A percentile compares a stretch with the other conserved stretches of the same genome.
Conservation (phyloP, 345 rosid species). For the Odontarrhena argentea region DNA sequence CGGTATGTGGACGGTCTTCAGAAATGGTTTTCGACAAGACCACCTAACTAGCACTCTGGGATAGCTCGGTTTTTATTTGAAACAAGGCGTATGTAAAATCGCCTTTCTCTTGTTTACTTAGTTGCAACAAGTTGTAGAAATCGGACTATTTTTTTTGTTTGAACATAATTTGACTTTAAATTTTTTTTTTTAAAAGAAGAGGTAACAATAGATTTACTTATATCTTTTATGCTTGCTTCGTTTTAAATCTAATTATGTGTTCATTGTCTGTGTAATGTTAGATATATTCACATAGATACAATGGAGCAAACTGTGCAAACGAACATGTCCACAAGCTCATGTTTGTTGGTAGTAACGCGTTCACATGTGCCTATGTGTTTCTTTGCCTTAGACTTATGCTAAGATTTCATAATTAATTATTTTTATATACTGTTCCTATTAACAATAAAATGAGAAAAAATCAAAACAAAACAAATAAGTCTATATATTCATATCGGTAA, state of each 20-base stretch:
- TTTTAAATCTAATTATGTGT: background rate
- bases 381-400: slow-evolving; percentile 21
- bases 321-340: slow-evolving; percentile 36
- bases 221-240: background rate
- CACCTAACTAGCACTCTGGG: too few species aligned
- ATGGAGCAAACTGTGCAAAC: background rate
- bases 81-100: too few species aligned
- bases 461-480: too few species aligned
- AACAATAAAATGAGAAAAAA: background rate
- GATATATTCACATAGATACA: background rate
- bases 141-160: too few species aligned
- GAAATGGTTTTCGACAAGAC: too few species aligned
- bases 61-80: too few species aligned
- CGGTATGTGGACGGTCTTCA: too few species aligned
- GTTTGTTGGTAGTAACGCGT: slow-evolving; percentile 39
- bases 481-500: too few species aligned
- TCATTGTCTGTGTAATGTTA: background rate
- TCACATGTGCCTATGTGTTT: slow-evolving; percentile 36
- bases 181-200: background rate
- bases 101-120: too few species aligned
- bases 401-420: background rate
- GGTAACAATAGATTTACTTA: slow-evolving; percentile 15
- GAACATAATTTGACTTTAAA: too few species aligned
- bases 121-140: too few species aligned
- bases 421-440: background rate